Percentiles rank a stretch among this genome's conserved stretches.
Evolutionary conservation across 1,284 basidiomycete species (phyloP).

Genomic region (Psilocybe mexicana): DNA sequence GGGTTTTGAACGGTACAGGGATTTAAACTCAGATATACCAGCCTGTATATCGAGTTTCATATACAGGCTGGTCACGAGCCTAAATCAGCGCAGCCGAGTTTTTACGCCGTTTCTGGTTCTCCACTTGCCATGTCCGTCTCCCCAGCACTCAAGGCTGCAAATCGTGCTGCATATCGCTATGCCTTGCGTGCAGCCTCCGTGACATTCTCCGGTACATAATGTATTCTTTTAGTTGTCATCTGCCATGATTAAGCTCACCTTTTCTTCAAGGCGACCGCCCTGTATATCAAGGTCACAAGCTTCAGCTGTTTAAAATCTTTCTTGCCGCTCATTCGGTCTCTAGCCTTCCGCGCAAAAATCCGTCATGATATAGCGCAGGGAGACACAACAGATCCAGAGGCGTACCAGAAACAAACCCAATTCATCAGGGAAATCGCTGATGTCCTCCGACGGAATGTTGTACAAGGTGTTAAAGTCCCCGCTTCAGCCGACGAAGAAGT

Average conservation of each 20-base stretch:
- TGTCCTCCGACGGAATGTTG: constrained; percentile 71
- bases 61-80: too few relatives aligned
- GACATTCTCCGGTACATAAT: constrained; percentile 61
- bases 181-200: constrained; percentile 62
- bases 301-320: background rate
- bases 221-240: background rate
- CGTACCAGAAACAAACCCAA: constrained; percentile 54
- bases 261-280: constrained; percentile 49
- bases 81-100: constrained; percentile 23
- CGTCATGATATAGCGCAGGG: constrained; percentile 45
- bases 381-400: constrained; percentile 42
- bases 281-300: constrained; percentile 49
- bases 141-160: constrained; percentile 47
- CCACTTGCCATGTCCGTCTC: constrained; percentile 44
- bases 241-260: background rate
- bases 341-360: constrained; percentile 69
- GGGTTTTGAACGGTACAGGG: too few relatives aligned
- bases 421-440: constrained; percentile 64
- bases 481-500: constrained; percentile 36
- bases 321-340: constrained; percentile 11
- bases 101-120: constrained; percentile 18
- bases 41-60: too few relatives aligned
- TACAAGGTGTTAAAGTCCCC: constrained; percentile 57
- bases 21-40: too few relatives aligned
- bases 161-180: constrained; percentile 71